Percentiles rank a stretch among this genome's conserved stretches.
Conservation (phyloP, 495 filamentous ascomycete genomes). For the Niebla homalea region DNA sequence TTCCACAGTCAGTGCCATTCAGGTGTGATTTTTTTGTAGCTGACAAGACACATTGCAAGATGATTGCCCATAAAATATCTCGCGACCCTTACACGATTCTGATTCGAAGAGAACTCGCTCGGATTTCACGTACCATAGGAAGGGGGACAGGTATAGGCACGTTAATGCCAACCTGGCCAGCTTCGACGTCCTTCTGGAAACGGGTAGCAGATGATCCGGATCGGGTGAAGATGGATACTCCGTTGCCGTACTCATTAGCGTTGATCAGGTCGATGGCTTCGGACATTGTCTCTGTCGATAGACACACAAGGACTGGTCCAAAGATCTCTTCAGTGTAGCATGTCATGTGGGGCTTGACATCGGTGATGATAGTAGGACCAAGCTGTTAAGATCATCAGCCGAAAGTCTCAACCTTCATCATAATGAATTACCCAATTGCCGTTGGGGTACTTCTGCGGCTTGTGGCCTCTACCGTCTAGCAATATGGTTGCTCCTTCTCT, state of each 20-base stretch:
- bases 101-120: too few species aligned
- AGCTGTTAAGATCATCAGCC: conserved; percentile 28
- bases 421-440: conserved; percentile 68
- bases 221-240: conserved; percentile 54
- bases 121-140: conserved; percentile 43
- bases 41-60: too few species aligned
- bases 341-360: conserved; percentile 80
- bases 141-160: conserved; percentile 76
- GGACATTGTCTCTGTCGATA: conserved; percentile 16
- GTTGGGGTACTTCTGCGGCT: conserved; percentile 84
- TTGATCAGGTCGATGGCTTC: conserved; percentile 51
- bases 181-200: conserved; percentile 53
- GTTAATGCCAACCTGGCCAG: conserved; percentile 45
- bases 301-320: conserved; percentile 78
- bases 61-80: too few species aligned
- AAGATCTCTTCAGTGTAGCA: conserved; percentile 98
- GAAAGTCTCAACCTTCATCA: background rate
- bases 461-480: conserved; percentile 82
- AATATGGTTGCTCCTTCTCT: conserved; percentile 88
- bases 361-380: conserved; percentile 85
- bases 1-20: too few species aligned
- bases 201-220: conserved; percentile 46
- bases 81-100: too few species aligned
- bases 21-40: too few species aligned
- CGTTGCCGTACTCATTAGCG: conserved; percentile 58